phyloP scores from a whole-genome alignment of 257 asterid genomes.

The Buddleja alternifolia region DNA sequence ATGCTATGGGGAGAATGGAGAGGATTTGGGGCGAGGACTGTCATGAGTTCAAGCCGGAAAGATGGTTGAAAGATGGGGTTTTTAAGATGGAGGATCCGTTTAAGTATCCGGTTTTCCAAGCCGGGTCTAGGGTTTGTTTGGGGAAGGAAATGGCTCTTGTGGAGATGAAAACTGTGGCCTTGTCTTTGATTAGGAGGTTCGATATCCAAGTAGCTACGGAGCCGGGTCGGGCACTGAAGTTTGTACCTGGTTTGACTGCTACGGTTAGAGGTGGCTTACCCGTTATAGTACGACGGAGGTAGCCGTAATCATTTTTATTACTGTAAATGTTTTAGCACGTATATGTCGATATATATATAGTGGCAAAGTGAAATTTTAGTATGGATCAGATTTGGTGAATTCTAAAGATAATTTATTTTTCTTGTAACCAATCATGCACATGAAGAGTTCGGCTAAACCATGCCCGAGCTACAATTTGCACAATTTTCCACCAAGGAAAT shows the following conservation, averaged over 20 bases:
- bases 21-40: constrained; percentile 47
- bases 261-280: constrained; percentile 41
- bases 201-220: constrained; percentile 26
- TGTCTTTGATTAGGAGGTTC: constrained; percentile 38
- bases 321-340: no score
- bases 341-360: not conserved
- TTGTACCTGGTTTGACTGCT: constrained; percentile 47
- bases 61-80: constrained; percentile 47
- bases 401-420: no score
- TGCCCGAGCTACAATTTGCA: no score
- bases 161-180: constrained; percentile 49
- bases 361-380: no score
- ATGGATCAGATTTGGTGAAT: no score
- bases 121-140: constrained; percentile 52
- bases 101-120: constrained; percentile 55
- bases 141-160: constrained; percentile 57
- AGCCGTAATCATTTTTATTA: not conserved
- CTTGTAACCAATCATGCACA: no score
- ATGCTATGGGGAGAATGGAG: constrained; percentile 59
- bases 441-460: no score
- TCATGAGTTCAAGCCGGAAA: constrained; percentile 42
- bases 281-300: constrained; percentile 26
- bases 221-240: constrained; percentile 32
- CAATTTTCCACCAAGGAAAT: no score
- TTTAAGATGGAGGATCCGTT: constrained; percentile 44